Base-by-base conservation (phyloP, 1,139 yeast species). In the Taiozyma sp. region DNA sequence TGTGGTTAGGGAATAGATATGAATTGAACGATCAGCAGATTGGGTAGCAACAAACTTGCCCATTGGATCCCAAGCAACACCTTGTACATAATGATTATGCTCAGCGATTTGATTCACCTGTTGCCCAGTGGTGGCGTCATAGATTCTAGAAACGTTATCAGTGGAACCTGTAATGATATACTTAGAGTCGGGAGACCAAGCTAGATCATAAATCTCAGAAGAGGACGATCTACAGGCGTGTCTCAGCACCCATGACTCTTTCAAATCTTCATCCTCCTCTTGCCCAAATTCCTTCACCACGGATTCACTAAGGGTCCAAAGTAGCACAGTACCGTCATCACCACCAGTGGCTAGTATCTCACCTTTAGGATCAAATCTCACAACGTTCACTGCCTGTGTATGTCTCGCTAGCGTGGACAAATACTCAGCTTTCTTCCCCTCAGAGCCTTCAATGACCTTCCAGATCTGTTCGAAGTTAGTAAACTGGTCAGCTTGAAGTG, bases 361-460 rank as follows among this genome's bases (percentile, higher is more conserved):
- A 0, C 95, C 95, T 4, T 66, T 68, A 1, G 85, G 83, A 62
- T 83, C 83, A 65, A 90, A 93, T 49, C 97, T 73, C 6, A 89
- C 97, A 35, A 81, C 90, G 65, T 93, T 93, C 21, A 93, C 97
- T 0, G 99, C 97, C 66, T 90, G 97, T 2, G 95, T 87, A 65
- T 95, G 99, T 60, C 90, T 90, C 4, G 83, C 68, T 47, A 95
- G 73, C 0, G 97, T 88, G 22, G 95, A 79, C 37, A 90, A 71
- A 70, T 81, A 88, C 50, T 83, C 83, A 2, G 75, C 67, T 40
- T 64, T 64, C 10, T 55, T 56, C 42, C 69, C 61, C 32, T 64
- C 64, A 21, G 59, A 64, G 8, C 61, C 55, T 50, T 67, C 61
- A 24, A 66, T 62, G 52, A 75, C 57, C 49, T 66, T 65, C 76